Evolutionary conservation across 2,329 filamentous ascomycete species (phyloP).

Genomic region (Xylariaceae sp.): DNA sequence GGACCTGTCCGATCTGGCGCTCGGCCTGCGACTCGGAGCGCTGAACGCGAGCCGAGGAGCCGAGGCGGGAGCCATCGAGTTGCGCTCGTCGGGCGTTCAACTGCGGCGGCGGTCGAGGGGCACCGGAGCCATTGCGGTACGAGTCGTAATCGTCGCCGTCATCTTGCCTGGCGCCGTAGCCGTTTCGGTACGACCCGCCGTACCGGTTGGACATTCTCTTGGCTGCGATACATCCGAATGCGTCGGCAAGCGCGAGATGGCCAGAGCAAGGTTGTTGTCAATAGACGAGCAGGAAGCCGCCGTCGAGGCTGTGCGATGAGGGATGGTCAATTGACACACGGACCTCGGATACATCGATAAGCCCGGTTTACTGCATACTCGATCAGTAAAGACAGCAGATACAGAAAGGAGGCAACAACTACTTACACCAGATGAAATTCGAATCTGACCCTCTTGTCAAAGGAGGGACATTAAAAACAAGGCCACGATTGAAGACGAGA

Average conservation of each 20-base stretch:
- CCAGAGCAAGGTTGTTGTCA: too few relatives aligned
- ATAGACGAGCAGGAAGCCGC: too few relatives aligned
- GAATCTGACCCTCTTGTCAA: too few relatives aligned
- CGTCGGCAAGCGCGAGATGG: not conserved
- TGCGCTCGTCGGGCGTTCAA: slow-evolving; percentile 24
- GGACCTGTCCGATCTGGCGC: slow-evolving; percentile 53
- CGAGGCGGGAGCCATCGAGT: slow-evolving; percentile 20
- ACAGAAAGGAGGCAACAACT: too few relatives aligned
- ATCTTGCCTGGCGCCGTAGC: slow-evolving; percentile 30
- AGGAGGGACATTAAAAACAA: too few relatives aligned
- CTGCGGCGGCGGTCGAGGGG: slow-evolving; percentile 29
- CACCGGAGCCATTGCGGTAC: slow-evolving; percentile 37
- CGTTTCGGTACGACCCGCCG: slow-evolving; percentile 39
- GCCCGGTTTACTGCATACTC: too few relatives aligned
- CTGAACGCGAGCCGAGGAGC: slow-evolving; percentile 16
- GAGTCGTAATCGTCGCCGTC: slow-evolving; percentile 46
- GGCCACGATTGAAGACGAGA: too few relatives aligned
- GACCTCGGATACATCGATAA: too few relatives aligned
- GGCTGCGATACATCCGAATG: slow-evolving; percentile 18
- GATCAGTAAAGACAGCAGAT: too few relatives aligned
- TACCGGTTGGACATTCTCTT: slow-evolving; percentile 45
- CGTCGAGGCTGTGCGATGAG: too few relatives aligned
- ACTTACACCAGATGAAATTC: too few relatives aligned
- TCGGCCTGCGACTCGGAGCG: slow-evolving; percentile 39
- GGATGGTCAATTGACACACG: too few relatives aligned